Conservation (phyloP, 495 filamentous ascomycete genomes). For the Jackrogersella multiformis region DNA sequence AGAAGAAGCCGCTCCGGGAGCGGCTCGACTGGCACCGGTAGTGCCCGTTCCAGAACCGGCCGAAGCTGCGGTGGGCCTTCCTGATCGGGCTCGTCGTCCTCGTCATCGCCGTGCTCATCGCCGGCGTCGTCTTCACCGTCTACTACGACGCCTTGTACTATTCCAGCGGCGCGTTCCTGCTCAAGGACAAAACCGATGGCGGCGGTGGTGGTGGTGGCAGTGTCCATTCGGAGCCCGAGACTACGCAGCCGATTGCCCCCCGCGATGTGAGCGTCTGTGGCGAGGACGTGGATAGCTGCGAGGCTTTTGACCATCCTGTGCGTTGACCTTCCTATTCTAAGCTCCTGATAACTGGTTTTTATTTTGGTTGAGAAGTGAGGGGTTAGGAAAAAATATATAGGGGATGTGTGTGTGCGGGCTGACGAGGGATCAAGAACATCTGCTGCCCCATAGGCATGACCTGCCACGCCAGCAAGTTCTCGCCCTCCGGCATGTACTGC, state of each 20-base stretch:
- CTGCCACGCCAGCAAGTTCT: conserved; percentile 30
- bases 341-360: too few relatives aligned
- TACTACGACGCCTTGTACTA: conserved; percentile 41
- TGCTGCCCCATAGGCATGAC: conserved; percentile 31
- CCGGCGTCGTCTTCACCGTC: conserved; percentile 36
- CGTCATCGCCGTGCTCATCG: conserved; percentile 31
- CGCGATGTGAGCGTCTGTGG: neutral
- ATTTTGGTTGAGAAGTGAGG: neutral
- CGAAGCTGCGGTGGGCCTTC: conserved; percentile 36
- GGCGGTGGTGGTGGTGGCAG: too few relatives aligned
- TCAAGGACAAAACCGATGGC: conserved; percentile 12
- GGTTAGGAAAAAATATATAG: neutral
- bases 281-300: conserved; percentile 28
- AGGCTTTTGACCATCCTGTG: conserved; percentile 28
- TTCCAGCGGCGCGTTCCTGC: conserved; percentile 35
- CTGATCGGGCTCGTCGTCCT: conserved; percentile 34
- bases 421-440: conserved; percentile 20
- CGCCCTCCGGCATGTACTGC: conserved; percentile 37
- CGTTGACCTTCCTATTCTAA: neutral
- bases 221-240: too few relatives aligned
- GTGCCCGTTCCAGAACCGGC: conserved; percentile 37
- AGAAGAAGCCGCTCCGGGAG: neutral
- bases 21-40: conserved; percentile 34
- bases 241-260: neutral
- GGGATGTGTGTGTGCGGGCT: neutral